Base-by-base conservation (phyloP, 1,284 basidiomycete species). In the Microbotryomycetes sp. region DNA sequence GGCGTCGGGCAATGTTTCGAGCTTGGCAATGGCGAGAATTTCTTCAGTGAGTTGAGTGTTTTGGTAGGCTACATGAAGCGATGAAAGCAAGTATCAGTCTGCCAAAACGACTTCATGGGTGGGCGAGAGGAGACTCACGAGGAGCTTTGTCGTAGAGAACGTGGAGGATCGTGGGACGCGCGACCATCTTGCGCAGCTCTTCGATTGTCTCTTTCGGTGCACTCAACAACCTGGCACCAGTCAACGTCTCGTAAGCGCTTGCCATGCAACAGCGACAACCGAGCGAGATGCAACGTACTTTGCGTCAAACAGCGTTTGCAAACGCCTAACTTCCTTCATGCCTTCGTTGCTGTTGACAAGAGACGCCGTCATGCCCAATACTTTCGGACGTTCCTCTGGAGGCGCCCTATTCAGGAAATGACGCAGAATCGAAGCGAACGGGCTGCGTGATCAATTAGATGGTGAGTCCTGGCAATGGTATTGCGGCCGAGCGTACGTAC, bases 301-400 rank as follows among this genome's bases (percentile, higher is more conserved):
- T 18, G 60, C 60, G 6, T 57, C 55, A 28, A 61, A 53, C 15
- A 61, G 47, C 7, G 5, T 16, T 28, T 61, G 54, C 4, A 61
- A 56, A 26, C 53, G 50, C 16, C 21, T 30, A 11, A 55, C 60
- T 35, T 57, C 55, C 3, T 28, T 27, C 13, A 61, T 2, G 6
- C 55, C 60, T 7, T 49, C 51, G 52, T 31, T 57, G 31, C 54
- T 54, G 45, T 61, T 53, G 47, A 68, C 52, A 15, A 63, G 66
- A 15, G 59, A 61, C 7, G 64, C 66, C 13, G 66, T 68, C 23
- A 68, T 46, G 9, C 66, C 66, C 41, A 68, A 52, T 24, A 68
- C 63, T 18, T 61, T 58, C 0, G 64, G 66, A 5, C 56, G 56
- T 7, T 61, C 6, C 11, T 45, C 26, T 11, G 18, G 16, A 5